Base-by-base conservation (phyloP, 176 grass and related monocot genomes). In the Phragmites australis region DNA sequence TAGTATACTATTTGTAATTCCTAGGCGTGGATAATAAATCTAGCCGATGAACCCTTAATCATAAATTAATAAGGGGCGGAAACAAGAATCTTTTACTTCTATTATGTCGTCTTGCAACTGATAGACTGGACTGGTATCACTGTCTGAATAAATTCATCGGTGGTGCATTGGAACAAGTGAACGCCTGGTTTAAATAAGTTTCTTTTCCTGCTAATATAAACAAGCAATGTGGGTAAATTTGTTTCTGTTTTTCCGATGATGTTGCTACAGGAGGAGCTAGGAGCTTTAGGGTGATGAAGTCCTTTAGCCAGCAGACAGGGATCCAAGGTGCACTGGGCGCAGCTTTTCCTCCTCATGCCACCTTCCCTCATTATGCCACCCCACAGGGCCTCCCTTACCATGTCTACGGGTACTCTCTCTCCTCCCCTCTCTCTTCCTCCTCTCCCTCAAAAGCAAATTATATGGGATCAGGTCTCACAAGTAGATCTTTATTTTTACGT, bases 361-460 rank as follows among this genome's bases (percentile, higher is more conserved):
- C 90, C 87, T 89, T 93, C 87, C 93, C 93, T 82, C 92, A 95
- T 95, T 95, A 99, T 93, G 78, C 92, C 84, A 87, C 95, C 61
- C 90, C 89, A 86, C 96, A 99, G 77, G 92, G 92, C 29, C 80
- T 95, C 72, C 96, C 96, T 85, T 98, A 91, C 83, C 88, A 95
- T 83, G 90, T 95, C 82, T 99, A 93, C 80, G 90, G 90, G 93
- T 93, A 62, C 15, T 31, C 59, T 62, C 43, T 73, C 64, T n/a
- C 59, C 3, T 57, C 59, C 19, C 67, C 69, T 5, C 3, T 2
- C 49, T 15, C 49, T 71, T 34, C 23, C 68, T 63, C 34, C 64
- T 25, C 60, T 5, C 70, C 5, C 68, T 23, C 8, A n/a, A n/a
- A n/a, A n/a, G n/a, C n/a, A n/a, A n/a, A n/a, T n/a, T n/a, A n/a